Evolutionary conservation across 2,329 filamentous ascomycete genomes (phyloP).

Genomic region (Stagonosporopsis vannaccii): DNA sequence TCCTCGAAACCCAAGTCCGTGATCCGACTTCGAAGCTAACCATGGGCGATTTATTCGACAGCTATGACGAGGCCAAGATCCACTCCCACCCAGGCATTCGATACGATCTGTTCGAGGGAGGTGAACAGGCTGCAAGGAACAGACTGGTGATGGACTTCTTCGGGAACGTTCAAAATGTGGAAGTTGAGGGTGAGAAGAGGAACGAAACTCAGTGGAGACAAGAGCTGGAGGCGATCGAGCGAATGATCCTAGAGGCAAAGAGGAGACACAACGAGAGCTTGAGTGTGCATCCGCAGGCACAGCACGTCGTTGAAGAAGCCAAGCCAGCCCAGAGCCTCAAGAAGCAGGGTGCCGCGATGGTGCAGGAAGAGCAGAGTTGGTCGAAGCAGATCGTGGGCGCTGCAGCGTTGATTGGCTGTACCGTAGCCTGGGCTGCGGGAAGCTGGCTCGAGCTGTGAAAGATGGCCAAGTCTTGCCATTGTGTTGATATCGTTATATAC

Average conservation of each 20-base stretch:
- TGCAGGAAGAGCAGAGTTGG: constrained; percentile 49
- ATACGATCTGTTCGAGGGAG: constrained; percentile 93
- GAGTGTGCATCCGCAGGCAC: constrained; percentile 24
- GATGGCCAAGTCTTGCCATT: neutral
- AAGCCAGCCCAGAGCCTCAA: constrained; percentile 27
- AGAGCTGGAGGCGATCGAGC: constrained; percentile 77
- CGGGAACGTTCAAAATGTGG: constrained; percentile 96
- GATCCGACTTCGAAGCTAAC: constrained; percentile 88
- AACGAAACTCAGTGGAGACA: constrained; percentile 62
- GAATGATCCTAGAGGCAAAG: constrained; percentile 63
- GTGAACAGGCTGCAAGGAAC: constrained; percentile 76
- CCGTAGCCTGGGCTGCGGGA: constrained; percentile 51
- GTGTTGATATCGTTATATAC: constrained; percentile 13
- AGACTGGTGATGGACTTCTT: constrained; percentile 96
- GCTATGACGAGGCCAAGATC: constrained; percentile 93
- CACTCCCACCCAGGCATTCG: constrained; percentile 90
- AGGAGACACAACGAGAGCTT: constrained; percentile 48
- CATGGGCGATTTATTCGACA: constrained; percentile 92
- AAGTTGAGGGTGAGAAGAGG: constrained; percentile 70
- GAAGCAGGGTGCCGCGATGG: constrained; percentile 44
- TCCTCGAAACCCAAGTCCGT: constrained; percentile 87
- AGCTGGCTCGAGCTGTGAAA: constrained; percentile 48
- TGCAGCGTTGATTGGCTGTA: constrained; percentile 49
- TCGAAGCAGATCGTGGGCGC: constrained; percentile 51
- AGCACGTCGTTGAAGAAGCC: constrained; percentile 35